Conservation (phyloP, 139 green algal genomes). For the Coelastrella sp. region DNA sequence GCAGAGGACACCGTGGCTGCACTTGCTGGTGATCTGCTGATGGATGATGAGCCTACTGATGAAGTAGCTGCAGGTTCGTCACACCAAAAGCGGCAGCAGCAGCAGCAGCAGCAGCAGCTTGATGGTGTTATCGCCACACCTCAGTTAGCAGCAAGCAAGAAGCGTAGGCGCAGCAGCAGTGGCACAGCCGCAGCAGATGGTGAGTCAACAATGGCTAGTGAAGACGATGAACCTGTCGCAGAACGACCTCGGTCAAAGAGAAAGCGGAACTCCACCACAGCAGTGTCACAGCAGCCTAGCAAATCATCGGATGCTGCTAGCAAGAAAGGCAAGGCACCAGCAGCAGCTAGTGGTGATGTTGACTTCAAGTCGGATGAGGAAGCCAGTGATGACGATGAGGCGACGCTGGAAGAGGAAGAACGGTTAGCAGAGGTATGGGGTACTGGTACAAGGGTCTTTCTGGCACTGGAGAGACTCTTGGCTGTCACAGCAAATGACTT, state of each 20-base stretch:
- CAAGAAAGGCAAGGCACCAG: background rate
- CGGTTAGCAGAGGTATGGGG: conserved; percentile 38
- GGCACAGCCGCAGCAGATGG: conserved; percentile 6
- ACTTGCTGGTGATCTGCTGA: conserved; percentile 17
- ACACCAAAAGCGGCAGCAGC: no score
- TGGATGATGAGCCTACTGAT: conserved; percentile 13
- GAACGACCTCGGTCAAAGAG: background rate
- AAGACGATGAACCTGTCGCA: background rate
- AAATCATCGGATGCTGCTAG: background rate
- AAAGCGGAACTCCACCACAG: conserved; percentile 31
- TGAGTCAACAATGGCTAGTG: no score
- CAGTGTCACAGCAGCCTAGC: background rate
- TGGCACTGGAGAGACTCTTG: no score
- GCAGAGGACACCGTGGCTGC: conserved; percentile 42
- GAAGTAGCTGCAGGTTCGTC: background rate
- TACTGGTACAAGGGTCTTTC: no score
- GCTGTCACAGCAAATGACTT: no score
- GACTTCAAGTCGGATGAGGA: conserved; percentile 50
- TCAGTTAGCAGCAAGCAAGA: conserved; percentile 9
- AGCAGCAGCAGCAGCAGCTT: conserved; percentile 2
- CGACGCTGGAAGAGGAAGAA: conserved; percentile 76
- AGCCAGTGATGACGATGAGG: conserved; percentile 84
- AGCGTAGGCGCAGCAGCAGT: conserved; percentile 33
- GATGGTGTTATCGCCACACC: background rate
- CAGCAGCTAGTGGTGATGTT: conserved; percentile 17